These are phyloP conservation scores for Ophiobolus disseminans DNA, from an alignment of 2,329 filamentous ascomycete species.

Conservation along the genomic window DNA sequence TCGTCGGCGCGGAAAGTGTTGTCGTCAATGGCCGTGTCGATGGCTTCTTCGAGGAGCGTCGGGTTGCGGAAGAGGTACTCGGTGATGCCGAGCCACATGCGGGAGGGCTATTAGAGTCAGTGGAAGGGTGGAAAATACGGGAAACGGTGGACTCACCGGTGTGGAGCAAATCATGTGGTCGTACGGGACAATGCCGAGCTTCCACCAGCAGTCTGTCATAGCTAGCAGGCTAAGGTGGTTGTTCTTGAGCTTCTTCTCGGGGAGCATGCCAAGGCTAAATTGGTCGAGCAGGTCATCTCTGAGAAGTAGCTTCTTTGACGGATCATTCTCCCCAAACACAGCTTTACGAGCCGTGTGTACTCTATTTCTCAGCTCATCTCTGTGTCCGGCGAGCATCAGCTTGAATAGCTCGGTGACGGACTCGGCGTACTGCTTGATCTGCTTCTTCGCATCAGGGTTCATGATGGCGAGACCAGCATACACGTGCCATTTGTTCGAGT, in stretches of 20 bases:
- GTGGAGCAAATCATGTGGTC: conserved; percentile 99
- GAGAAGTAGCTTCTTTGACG: conserved; percentile 73
- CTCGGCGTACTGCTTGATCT: conserved; percentile 92
- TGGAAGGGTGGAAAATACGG: background rate
- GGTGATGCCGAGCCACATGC: conserved; percentile 94
- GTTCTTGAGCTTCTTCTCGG: conserved; percentile 76
- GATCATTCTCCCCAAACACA: conserved; percentile 65
- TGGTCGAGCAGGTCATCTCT: conserved; percentile 83
- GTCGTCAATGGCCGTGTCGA: conserved; percentile 86
- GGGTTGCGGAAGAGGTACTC: conserved; percentile 92
- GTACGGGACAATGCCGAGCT: conserved; percentile 90
- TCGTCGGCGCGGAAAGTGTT: conserved; percentile 94
- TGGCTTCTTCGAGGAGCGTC: conserved; percentile 79
- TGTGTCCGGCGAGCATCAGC: conserved; percentile 88
- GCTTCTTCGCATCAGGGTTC: conserved; percentile 88
- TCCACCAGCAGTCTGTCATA: conserved; percentile 99
- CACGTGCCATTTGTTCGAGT: conserved; percentile 99
- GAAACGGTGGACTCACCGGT: conserved; percentile 62
- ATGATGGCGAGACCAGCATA: conserved; percentile 97
- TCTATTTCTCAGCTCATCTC: conserved; percentile 73
- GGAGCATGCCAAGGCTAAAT: conserved; percentile 79
- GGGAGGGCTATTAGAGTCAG: conserved; percentile 69
- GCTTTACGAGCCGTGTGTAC: conserved; percentile 80
- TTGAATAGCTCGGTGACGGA: conserved; percentile 95
- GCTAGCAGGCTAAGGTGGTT: conserved; percentile 92